Conservation (phyloP, 805 yeast species). For the Wickerhamiella occidentalis region DNA sequence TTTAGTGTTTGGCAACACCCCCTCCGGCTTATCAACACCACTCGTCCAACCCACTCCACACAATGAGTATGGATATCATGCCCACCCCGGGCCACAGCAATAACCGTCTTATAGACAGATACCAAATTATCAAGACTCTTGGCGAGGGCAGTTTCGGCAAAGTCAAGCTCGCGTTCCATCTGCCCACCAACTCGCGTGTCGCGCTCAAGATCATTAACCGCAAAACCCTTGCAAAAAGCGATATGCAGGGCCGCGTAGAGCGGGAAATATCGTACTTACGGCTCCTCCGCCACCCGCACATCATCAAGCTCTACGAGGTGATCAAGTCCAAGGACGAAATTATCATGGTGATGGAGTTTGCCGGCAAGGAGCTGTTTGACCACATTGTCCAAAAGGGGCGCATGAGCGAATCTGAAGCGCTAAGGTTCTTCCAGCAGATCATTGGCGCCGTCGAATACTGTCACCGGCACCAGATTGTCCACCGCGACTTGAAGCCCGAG, state of each 20-base stretch:
- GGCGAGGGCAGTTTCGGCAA: conserved; percentile 98
- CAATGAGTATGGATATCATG: conserved; percentile 16
- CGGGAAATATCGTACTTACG: conserved; percentile 85
- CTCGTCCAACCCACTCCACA: conserved; percentile 6
- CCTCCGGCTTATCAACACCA: not conserved
- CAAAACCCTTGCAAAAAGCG: conserved; percentile 83
- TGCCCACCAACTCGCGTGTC: conserved; percentile 82
- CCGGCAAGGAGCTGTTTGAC: conserved; percentile 92
- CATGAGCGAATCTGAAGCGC: conserved; percentile 83
- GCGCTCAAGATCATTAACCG: conserved; percentile 88
- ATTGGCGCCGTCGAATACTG: conserved; percentile 95
- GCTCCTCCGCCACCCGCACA: conserved; percentile 86
- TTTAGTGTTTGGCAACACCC: not conserved
- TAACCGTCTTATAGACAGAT: conserved; percentile 60
- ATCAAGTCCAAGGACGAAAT: conserved; percentile 91
- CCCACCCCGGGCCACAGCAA: conserved; percentile 18
- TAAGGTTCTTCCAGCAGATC: conserved; percentile 90
- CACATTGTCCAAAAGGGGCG: conserved; percentile 89
- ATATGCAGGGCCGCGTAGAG: conserved; percentile 94
- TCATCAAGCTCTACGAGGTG: conserved; percentile 88
- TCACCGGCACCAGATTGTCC: conserved; percentile 92
- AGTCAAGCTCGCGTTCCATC: conserved; percentile 81
- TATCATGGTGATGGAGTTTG: conserved; percentile 93
- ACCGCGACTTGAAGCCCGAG: conserved; percentile 93
- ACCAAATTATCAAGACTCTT: conserved; percentile 80